Base-by-base conservation (phyloP, 2,329 filamentous ascomycete genomes). In the Aspergillus sp. region DNA sequence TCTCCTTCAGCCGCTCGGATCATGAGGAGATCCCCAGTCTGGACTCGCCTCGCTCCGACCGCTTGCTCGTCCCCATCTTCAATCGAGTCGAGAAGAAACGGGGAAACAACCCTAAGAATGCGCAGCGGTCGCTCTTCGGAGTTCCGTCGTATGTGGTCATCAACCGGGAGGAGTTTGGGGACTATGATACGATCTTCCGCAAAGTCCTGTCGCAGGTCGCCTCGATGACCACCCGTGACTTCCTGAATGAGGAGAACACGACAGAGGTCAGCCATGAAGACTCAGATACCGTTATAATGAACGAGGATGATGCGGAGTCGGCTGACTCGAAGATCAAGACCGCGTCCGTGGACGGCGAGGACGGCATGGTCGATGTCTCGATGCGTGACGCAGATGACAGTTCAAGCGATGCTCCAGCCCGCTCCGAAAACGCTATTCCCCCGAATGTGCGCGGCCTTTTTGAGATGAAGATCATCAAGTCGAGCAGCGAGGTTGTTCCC, bases 351-450 rank as follows among this genome's bases (percentile, higher is more conserved):
- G 89, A 93, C 72, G 90, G 92, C 8, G 94, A 97, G 73, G 93
- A 97, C 62, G 91, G 91, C 62, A 86, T 97, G 70, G 90, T 98
- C 5, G 91, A 97, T 71, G 88, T 99, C 15, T 90, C 90, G 0
- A 93, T 97, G 88, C 88, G 87, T 56, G 89, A 92, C 67, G 79
- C 80, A 2, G 71, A 71, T 15, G 79, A 83, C 59, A 49, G 60
- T 48, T 42, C 62, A 8, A 66, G 68, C 48, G 62, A 65, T 11
- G 59, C 63, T 5, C 30, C 62, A 8, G 61, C 62, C 21, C 61
- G 77, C 78, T 65, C 83, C 77, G 66, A 78, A 72, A 59, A 80
- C 57, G 88, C 86, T 63, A 84, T 98, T 23, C 83, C 86, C 0
- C 78, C 84, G 1, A 77, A 81, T 19, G 80, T 90, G 41, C 89